Evolutionary conservation across 306 rosid genomes (phyloP).

Genomic region (Albizia julibrissin): DNA sequence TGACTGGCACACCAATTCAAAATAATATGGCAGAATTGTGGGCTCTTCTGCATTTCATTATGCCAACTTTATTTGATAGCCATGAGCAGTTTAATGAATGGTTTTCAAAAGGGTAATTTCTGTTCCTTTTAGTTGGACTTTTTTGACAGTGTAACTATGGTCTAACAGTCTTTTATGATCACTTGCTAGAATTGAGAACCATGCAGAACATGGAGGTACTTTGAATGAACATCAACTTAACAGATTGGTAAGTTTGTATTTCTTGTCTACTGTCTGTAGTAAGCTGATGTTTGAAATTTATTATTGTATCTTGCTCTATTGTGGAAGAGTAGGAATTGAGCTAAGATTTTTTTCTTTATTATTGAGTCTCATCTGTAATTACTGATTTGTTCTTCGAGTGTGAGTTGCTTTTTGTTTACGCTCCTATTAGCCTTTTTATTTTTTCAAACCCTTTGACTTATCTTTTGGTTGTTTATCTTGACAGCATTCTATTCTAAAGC

Average conservation of each 20-base stretch:
- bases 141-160: slow-evolving; percentile 19
- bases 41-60: slow-evolving; percentile 97
- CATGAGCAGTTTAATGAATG: slow-evolving; percentile 99
- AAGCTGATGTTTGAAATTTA: slow-evolving; percentile 2
- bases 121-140: slow-evolving; percentile 14
- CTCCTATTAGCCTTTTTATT: background rate
- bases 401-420: background rate
- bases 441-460: slow-evolving; percentile 22
- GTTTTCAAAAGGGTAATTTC: slow-evolving; percentile 95
- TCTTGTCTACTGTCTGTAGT: slow-evolving; percentile 15
- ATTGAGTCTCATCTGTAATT: slow-evolving; percentile 16
- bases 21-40: slow-evolving; percentile 99
- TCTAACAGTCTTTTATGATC: slow-evolving; percentile 28
- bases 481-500: slow-evolving; percentile 97
- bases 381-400: background rate
- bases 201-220: slow-evolving; percentile 99
- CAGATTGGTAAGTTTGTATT: slow-evolving; percentile 75
- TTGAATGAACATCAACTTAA: slow-evolving; percentile 96
- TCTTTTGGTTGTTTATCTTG: slow-evolving; percentile 30
- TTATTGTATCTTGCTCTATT: background rate
- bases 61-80: slow-evolving; percentile 98
- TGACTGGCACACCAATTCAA: slow-evolving; percentile 97
- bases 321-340: slow-evolving; percentile 20
- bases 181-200: slow-evolving; percentile 83
- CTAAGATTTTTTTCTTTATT: background rate